These are phyloP conservation scores for Pseudogymnoascus sp. DNA, from an alignment of 2,329 filamentous ascomycete species.

Conservation along the genomic window DNA sequence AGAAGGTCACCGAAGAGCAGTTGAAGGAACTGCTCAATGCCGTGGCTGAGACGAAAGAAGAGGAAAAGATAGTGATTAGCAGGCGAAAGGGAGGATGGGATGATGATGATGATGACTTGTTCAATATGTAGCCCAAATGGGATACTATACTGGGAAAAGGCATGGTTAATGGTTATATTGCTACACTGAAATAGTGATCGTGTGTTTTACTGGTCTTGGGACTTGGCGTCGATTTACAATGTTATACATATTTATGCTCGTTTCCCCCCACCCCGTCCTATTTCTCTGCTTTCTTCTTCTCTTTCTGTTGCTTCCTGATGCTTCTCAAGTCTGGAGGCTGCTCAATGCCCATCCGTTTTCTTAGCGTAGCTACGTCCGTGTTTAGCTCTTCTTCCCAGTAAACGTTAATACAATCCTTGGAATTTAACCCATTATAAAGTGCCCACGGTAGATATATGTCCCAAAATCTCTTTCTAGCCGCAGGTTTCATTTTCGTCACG, in stretches of 20 bases:
- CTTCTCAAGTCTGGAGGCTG: slow-evolving; percentile 76
- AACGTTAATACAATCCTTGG: slow-evolving; percentile 81
- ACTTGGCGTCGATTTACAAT: slow-evolving; percentile 10
- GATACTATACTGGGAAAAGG: not conserved
- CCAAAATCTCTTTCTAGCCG: slow-evolving; percentile 59
- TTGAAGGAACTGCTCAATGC: slow-evolving; percentile 85
- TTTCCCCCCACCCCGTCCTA: slow-evolving; percentile 22
- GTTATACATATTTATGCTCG: slow-evolving; percentile 11
- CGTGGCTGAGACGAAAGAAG: slow-evolving; percentile 68
- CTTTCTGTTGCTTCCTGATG: slow-evolving; percentile 61
- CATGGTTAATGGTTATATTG: not conserved
- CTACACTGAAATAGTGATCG: not conserved
- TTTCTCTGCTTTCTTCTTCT: slow-evolving; percentile 59
- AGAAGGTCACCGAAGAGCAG: slow-evolving; percentile 85
- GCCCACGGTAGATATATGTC: slow-evolving; percentile 83
- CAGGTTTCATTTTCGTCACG: slow-evolving; percentile 51
- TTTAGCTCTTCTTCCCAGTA: slow-evolving; percentile 96
- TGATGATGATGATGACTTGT: slow-evolving; percentile 68
- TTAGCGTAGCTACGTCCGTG: slow-evolving; percentile 68
- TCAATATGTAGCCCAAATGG: slow-evolving; percentile 43
- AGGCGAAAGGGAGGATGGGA: slow-evolving; percentile 78
- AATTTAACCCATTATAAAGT: slow-evolving; percentile 65
- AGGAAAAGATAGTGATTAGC: slow-evolving; percentile 77
- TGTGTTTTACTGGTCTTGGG: slow-evolving; percentile 2
- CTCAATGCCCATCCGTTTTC: slow-evolving; percentile 71